Base-by-base conservation (phyloP, 208 protist genomes). In the Crithidia thermophila region DNA sequence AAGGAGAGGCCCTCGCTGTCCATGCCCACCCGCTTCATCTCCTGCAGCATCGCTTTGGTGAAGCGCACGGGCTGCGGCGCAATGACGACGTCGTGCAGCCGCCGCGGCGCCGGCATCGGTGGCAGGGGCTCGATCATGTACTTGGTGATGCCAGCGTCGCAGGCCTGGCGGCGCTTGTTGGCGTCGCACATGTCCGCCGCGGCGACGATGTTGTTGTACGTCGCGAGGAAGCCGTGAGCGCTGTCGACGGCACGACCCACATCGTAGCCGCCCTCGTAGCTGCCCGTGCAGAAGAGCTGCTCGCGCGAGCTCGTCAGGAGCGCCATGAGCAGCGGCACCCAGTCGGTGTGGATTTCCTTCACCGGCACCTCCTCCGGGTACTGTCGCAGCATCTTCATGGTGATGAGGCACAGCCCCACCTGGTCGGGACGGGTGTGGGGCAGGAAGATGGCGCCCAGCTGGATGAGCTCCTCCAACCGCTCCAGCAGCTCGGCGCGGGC, bases 291-390 rank as follows among this genome's bases (percentile, higher is more conserved):
- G 58, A 89, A 75, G 7, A 85, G 25, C 28, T 79, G 25, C 34
- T 72, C 74, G 51, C 64, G 72, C 11, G 75, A 61, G 30, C 43
- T 69, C 16, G 81, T 90, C 25, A 90, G 62, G 27, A 87, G 58
- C 34, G 70, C 52, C 62, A 84, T 56, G 34, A 90, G 47, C 45
- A 74, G 36, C 27, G 80, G 78, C 50, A 90, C 52, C 81, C 84
- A 90, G 59, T 90, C 84, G 20, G 72, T 51, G 49, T 77, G 69
- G 21, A 90, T 66, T 67, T 90, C 84, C 72, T 90, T 90, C 55
- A 87, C 67, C 5, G 81, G 79, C 16, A 85, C 75, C 57, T 87
- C 81, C 27, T 87, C 68, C 2, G 84, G 80, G 63, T 75, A 80
- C 63, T 87, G 81, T 21, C 81, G 84, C 33, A 90, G 67, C 79